Evolutionary conservation across 345 rosid species (phyloP).

Genomic region (Citropsis articulata): DNA sequence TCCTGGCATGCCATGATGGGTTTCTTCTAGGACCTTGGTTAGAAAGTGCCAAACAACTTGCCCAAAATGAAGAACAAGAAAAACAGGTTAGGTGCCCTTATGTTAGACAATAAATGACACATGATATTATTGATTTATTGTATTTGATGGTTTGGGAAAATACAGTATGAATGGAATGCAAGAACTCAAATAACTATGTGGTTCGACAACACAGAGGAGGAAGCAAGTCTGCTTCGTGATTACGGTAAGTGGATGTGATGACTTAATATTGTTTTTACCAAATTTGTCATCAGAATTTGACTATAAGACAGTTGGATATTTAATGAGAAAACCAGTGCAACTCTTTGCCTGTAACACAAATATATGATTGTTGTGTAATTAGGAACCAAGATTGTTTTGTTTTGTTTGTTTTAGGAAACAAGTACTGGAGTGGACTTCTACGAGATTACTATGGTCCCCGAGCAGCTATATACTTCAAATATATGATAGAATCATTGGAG

Average conservation of each 20-base stretch:
- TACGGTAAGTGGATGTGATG: constrained; percentile 37
- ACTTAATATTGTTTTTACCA: not conserved
- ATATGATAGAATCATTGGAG: constrained; percentile 40
- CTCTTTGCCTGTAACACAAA: not conserved
- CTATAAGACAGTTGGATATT: not conserved
- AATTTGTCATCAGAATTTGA: not conserved
- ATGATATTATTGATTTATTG: not conserved
- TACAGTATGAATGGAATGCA: constrained; percentile 77
- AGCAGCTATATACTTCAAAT: constrained; percentile 61
- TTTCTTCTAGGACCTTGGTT: constrained; percentile 75
- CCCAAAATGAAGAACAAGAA: constrained; percentile 41
- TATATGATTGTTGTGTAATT: not conserved
- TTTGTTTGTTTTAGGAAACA: constrained; percentile 44
- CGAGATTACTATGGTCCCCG: constrained; percentile 64
- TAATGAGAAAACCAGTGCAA: not conserved
- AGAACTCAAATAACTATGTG: constrained; percentile 81
- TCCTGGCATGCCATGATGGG: constrained; percentile 56
- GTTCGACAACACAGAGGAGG: constrained; percentile 62
- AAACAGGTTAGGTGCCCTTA: constrained; percentile 38
- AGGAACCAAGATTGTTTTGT: constrained; percentile 43
- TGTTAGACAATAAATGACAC: too few species aligned
- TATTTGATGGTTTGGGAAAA: not conserved
- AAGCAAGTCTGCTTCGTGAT: constrained; percentile 70
- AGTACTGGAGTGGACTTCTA: constrained; percentile 71
- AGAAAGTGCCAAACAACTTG: constrained; percentile 66